These are phyloP conservation scores for Arthrobotrys sinensis DNA, from an alignment of 2,329 filamentous ascomycete species.

Conservation along the genomic window DNA sequence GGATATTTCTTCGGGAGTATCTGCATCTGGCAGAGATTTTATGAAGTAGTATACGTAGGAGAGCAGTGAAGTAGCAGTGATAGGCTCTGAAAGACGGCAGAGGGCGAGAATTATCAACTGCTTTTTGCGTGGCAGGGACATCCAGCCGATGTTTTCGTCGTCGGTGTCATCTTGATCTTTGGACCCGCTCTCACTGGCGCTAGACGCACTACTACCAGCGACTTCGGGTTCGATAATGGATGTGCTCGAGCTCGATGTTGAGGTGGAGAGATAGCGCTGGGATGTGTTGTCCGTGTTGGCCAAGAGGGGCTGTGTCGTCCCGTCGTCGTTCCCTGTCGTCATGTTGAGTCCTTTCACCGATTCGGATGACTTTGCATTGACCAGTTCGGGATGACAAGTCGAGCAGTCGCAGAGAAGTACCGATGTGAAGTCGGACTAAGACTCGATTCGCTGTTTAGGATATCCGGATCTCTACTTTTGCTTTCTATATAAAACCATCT, in stretches of 20 bases:
- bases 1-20: slow-evolving; percentile 74
- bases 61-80: slow-evolving; percentile 83
- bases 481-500: not conserved
- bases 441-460: not conserved
- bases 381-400: not conserved
- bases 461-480: not conserved
- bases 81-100: slow-evolving; percentile 83
- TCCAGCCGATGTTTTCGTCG: slow-evolving; percentile 75
- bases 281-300: slow-evolving; percentile 55
- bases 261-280: slow-evolving; percentile 7
- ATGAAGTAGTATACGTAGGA: slow-evolving; percentile 91
- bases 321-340: slow-evolving; percentile 14
- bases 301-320: slow-evolving; percentile 53
- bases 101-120: slow-evolving; percentile 84
- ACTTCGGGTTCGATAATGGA: slow-evolving; percentile 31
- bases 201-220: slow-evolving; percentile 27
- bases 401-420: not conserved
- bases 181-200: slow-evolving; percentile 24
- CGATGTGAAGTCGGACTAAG: not conserved
- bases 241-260: slow-evolving; percentile 31
- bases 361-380: not conserved
- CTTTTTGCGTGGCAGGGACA: slow-evolving; percentile 80
- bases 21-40: slow-evolving; percentile 79
- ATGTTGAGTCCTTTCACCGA: not conserved
- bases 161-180: slow-evolving; percentile 17